A percentile compares a stretch with the other conserved stretches of the same genome.
These are phyloP conservation scores for Sporothrix phasma DNA, from an alignment of 2,329 filamentous ascomycete genomes.

Conservation along the genomic window DNA sequence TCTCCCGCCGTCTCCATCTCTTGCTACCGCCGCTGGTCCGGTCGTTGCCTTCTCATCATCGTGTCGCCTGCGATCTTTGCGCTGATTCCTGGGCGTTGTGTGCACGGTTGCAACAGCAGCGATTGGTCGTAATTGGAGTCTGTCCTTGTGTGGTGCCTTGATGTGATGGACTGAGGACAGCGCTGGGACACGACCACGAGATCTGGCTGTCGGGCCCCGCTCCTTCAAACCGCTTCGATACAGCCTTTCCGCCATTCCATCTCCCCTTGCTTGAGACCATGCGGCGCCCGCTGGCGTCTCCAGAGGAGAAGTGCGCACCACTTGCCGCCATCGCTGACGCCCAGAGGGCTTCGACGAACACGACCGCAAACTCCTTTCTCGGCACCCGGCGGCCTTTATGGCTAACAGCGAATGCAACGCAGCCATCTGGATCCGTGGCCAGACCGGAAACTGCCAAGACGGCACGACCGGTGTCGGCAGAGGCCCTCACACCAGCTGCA, in stretches of 20 bases:
- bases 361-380: conserved; percentile 25
- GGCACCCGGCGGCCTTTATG: conserved; percentile 24
- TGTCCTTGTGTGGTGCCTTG: neutral
- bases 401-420: conserved; percentile 18
- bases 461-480: neutral
- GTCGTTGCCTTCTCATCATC: neutral
- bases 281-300: conserved; percentile 6
- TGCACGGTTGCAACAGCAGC: neutral
- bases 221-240: neutral
- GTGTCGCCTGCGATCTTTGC: neutral
- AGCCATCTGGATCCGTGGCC: neutral
- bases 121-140: neutral
- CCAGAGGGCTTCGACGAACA: conserved; percentile 24
- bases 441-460: neutral
- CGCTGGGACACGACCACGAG: neutral
- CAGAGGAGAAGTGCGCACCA: neutral
- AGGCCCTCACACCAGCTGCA: neutral
- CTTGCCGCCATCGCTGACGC: neutral
- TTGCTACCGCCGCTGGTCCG: neutral
- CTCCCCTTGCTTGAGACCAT: conserved; percentile 5
- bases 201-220: neutral
- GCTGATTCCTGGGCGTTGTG: neutral
- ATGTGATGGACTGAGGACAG: neutral
- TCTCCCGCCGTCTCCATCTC: neutral
- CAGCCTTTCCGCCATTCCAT: neutral